phyloP scores from a whole-genome alignment of 805 yeast genomes.

The Scheffersomyces spartinae region DNA sequence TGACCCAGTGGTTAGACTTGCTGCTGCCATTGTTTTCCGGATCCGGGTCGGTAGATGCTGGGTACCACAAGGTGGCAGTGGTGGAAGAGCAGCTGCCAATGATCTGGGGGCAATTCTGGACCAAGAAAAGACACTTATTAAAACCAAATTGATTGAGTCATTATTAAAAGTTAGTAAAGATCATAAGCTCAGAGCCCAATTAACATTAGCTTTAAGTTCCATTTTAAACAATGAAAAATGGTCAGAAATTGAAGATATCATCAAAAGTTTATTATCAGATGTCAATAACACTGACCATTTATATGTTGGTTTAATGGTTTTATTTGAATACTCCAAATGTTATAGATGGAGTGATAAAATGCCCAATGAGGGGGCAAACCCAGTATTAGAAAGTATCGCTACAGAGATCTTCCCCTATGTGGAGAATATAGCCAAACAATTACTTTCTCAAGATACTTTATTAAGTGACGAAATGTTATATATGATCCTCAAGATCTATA shows the following conservation, averaged over 20 bases:
- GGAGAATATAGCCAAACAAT: slow-evolving; percentile 17
- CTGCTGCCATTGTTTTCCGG: slow-evolving; percentile 34
- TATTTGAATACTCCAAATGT: slow-evolving; percentile 25
- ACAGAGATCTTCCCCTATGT: slow-evolving; percentile 24
- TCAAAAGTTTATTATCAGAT: slow-evolving; percentile 10
- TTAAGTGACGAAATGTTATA: slow-evolving; percentile 24
- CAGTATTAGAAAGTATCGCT: slow-evolving; percentile 28
- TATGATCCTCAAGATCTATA: slow-evolving; percentile 28
- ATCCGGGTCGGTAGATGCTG: slow-evolving; percentile 28
- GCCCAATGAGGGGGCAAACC: slow-evolving; percentile 15
- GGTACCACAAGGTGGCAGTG: slow-evolving; percentile 15
- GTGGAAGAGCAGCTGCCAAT: no score
- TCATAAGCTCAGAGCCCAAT: slow-evolving; percentile 15
- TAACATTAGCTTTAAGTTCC: slow-evolving; percentile 24
- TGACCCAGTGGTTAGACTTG: slow-evolving; percentile 22
- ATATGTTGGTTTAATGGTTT: slow-evolving; percentile 27
- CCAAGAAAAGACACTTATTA: slow-evolving; percentile 23
- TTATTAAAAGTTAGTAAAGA: slow-evolving; percentile 23
- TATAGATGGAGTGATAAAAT: slow-evolving; percentile 30
- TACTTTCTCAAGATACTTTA: slow-evolving; percentile 11
- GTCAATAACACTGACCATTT: slow-evolving; percentile 7
- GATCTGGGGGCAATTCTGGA: slow-evolving; percentile 12
- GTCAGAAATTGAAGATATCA: slow-evolving; percentile 23
- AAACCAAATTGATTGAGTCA: slow-evolving; percentile 25
- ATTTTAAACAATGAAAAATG: slow-evolving; percentile 29